Base-by-base conservation (phyloP, 1,284 basidiomycete species). In the Prillingera fragicola region DNA sequence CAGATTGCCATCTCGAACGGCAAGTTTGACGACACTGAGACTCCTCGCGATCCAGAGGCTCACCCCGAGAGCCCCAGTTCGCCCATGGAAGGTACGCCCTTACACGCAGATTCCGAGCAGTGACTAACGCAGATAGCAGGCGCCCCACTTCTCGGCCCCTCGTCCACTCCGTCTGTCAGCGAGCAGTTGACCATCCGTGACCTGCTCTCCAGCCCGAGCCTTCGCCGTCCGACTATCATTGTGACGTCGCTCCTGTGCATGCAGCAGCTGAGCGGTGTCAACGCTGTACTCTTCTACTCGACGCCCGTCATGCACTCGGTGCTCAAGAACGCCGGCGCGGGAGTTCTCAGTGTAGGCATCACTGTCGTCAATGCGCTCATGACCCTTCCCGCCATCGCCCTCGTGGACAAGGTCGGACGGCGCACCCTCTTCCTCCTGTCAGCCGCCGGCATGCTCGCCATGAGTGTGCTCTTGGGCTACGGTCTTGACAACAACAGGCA, bases 241-340 rank as follows among this genome's bases (percentile, higher is more conserved):
- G 76, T 85, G 15, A 80, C 79, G 45, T 77, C 82, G 52, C 81
- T 81, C 2, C 86, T 89, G 83, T 59, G 80, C 15, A 78, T 80
- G 10, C 87, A 90, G 59, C 87, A 90, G 65, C 52, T 87, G 15
- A 87, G 84, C 34, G 87, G 86, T 77, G 78, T 83, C 56, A 83
- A 83, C 58, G 81, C 81, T 72, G 88, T 91, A 22, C 73, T 91
- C 38, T 92, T 89, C 65, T 92, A 91, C 71, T 89, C 86, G 67
- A 91, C 88, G 50, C 80, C 83, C 29, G 89, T 94, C 41, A 77
- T 94, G 13, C 79, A 82, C 8, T 81, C 81, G 39, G 78, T 87
- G 3, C 70, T 92, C 38, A 86, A 88, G 8, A 78, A 83, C 10
- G 67, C 83, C 10, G 87, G 84, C 0, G 81, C 10, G 65, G 81